Percentiles rank a stretch among this genome's conserved stretches.
Conservation (phyloP, 345 rosid genomes). For the Lepidium africanum region DNA sequence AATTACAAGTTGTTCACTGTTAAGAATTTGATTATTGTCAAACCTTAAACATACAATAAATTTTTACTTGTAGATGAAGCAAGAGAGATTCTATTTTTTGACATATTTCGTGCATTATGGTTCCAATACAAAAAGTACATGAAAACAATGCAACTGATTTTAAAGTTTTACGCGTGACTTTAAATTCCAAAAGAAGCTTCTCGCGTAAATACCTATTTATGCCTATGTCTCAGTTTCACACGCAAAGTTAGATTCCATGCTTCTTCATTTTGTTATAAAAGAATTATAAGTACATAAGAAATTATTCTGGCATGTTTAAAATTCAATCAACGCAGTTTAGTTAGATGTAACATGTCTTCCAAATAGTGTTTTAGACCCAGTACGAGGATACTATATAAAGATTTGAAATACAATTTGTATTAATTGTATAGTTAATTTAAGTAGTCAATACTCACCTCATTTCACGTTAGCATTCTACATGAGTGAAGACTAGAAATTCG, state of each 20-base stretch:
- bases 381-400: neutral
- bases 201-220: neutral
- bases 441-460: neutral
- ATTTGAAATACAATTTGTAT: neutral
- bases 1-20: too few relatives aligned
- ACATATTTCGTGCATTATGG: neutral
- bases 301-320: neutral
- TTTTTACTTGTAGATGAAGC: conserved; percentile 10
- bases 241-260: conserved; percentile 13
- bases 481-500: neutral
- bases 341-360: neutral
- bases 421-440: neutral
- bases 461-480: neutral
- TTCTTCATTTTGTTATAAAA: neutral
- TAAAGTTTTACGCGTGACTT: neutral
- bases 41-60: conserved; percentile 6
- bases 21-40: neutral
- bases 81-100: conserved; percentile 6
- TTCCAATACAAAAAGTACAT: conserved; percentile 14
- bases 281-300: neutral
- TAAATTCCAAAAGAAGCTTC: conserved; percentile 12
- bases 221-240: conserved; percentile 6
- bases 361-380: neutral
- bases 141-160: conserved; percentile 16
- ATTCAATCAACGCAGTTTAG: neutral